These are phyloP conservation scores for Poterioochromonas sp. DNA, from an alignment of 352 stramenopile species.

Conservation along the genomic window DNA sequence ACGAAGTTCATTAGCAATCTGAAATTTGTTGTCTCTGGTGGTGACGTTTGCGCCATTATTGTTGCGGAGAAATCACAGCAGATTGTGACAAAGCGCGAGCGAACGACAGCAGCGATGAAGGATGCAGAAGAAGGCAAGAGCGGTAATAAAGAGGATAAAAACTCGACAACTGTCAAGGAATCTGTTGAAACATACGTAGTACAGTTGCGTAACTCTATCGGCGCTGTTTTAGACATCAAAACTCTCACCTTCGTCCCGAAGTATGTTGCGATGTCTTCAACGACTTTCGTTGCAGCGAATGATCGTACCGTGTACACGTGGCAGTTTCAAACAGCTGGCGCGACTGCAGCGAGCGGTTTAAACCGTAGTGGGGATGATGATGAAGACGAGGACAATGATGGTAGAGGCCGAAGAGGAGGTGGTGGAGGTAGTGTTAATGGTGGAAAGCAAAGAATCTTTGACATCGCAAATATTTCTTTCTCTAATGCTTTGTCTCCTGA, in stretches of 20 bases:
- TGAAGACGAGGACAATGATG: background rate
- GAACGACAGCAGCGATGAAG: background rate
- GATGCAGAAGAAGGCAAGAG: background rate
- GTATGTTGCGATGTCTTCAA: conserved; percentile 70
- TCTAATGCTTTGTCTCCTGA: background rate
- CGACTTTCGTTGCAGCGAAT: conserved; percentile 65
- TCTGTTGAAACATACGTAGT: background rate
- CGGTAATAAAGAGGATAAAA: background rate
- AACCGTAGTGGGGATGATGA: background rate
- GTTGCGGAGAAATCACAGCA: background rate
- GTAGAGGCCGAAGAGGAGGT: background rate
- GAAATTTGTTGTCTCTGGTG: conserved; percentile 47
- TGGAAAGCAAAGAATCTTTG: background rate
- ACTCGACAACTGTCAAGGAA: background rate
- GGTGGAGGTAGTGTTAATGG: background rate
- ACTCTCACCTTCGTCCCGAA: conserved; percentile 67
- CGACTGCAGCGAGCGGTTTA: background rate
- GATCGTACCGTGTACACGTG: conserved; percentile 75
- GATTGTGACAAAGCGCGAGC: background rate
- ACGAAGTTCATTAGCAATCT: conserved; percentile 62
- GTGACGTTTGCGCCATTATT: conserved; percentile 71
- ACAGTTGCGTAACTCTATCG: conserved; percentile 31
- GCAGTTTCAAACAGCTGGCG: conserved; percentile 62
- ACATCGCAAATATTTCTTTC: background rate
- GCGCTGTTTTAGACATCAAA: conserved; percentile 59